A percentile compares a stretch with the other conserved stretches of the same genome.
phyloP scores from a whole-genome alignment of 345 rosid genomes.

The Microthlaspi erraticum region DNA sequence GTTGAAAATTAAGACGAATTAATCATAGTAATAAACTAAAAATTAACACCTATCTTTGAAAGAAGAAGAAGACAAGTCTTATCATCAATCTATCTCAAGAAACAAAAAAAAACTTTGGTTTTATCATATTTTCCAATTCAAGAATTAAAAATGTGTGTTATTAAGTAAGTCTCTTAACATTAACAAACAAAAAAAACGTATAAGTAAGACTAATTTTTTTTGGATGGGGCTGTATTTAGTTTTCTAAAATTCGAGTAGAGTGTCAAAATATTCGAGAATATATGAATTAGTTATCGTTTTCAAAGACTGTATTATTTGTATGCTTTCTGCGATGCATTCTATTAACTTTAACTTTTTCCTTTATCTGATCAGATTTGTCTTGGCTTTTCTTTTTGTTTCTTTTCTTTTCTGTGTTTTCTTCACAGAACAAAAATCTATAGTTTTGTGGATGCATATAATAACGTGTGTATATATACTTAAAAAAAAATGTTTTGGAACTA shows the following conservation, averaged over 20 bases:
- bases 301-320: slow-evolving; percentile 32
- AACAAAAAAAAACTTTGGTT: too few relatives aligned
- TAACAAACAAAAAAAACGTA: too few relatives aligned
- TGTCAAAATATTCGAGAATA: neutral
- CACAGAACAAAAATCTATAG: neutral
- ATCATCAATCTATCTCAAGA: too few relatives aligned
- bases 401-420: slow-evolving; percentile 22
- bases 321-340: slow-evolving; percentile 36
- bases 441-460: slow-evolving; percentile 10
- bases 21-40: neutral
- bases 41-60: too few relatives aligned
- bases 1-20: neutral
- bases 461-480: too few relatives aligned
- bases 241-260: neutral
- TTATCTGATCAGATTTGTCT: slow-evolving; percentile 49
- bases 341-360: slow-evolving; percentile 43
- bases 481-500: slow-evolving; percentile 11
- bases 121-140: neutral
- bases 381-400: slow-evolving; percentile 54
- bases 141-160: neutral
- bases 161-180: too few relatives aligned
- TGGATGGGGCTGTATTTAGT: neutral
- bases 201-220: neutral
- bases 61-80: neutral
- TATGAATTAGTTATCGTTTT: slow-evolving; percentile 25